phyloP scores from a whole-genome alignment of 2,329 filamentous ascomycete species.

The Trichoderma endophyticum region DNA sequence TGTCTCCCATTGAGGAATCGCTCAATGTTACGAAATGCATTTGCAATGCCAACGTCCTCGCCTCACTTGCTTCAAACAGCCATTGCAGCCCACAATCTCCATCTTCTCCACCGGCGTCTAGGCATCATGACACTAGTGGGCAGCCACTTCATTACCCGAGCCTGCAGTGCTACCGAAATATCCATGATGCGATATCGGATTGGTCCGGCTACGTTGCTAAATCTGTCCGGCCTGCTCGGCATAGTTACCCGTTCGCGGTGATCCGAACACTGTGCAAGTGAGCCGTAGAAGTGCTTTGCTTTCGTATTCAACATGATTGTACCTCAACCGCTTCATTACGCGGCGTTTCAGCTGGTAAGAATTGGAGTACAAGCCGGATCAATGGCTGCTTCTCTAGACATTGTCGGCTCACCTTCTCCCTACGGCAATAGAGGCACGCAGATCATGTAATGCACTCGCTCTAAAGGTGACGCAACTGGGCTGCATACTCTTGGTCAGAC shows the following conservation, averaged over 20 bases:
- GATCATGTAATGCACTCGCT: neutral
- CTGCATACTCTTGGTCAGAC: neutral
- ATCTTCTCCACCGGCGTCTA: neutral
- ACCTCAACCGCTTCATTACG: neutral
- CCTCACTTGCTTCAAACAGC: neutral
- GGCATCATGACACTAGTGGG: neutral
- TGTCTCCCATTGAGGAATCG: neutral
- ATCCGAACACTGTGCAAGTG: neutral
- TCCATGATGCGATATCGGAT: neutral
- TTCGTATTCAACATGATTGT: too few species aligned
- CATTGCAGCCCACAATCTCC: neutral
- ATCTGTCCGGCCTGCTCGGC: neutral
- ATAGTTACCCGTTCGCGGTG: neutral
- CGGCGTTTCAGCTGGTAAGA: neutral
- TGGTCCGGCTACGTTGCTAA: neutral
- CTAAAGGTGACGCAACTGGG: neutral
- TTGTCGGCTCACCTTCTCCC: neutral
- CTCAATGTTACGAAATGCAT: neutral
- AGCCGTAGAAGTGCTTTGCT: neutral
- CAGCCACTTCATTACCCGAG: neutral
- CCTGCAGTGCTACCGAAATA: neutral
- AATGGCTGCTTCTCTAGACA: too few species aligned
- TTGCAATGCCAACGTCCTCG: neutral
- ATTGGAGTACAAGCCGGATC: neutral
- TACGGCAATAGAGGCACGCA: neutral